These are phyloP conservation scores for Annona squamosa DNA, from an alignment of 164 flowering plant genomes.

Conservation along the genomic window DNA sequence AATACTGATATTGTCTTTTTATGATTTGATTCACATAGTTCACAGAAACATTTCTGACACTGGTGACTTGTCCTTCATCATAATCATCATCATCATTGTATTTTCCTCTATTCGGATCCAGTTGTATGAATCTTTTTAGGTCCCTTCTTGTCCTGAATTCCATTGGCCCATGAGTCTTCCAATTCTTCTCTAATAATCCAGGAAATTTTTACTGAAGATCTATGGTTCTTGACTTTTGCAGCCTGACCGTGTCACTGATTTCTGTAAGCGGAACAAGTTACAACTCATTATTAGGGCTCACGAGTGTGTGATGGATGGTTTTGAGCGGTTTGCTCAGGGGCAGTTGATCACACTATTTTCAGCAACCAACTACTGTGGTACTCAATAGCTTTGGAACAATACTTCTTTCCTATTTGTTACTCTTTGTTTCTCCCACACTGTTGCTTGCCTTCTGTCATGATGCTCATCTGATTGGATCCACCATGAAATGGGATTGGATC, in stretches of 20 bases:
- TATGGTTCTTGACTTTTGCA: constrained; percentile 26
- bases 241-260: constrained; percentile 96
- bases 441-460: neutral
- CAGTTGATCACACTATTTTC: constrained; percentile 95
- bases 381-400: constrained; percentile 6
- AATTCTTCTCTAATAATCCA: neutral
- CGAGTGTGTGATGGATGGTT: constrained; percentile 99
- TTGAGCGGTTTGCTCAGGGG: constrained; percentile 98
- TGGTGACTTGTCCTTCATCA: too few species aligned
- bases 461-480: neutral
- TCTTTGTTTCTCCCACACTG: neutral
- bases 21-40: neutral
- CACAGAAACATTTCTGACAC: neutral
- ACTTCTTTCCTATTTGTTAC: neutral
- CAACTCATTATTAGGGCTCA: constrained; percentile 98
- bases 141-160: too few species aligned
- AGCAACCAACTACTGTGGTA: constrained; percentile 98
- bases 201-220: neutral
- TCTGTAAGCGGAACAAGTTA: constrained; percentile 88
- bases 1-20: neutral
- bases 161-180: too few species aligned
- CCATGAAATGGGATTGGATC: neutral
- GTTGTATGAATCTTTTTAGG: too few species aligned
- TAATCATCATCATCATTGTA: neutral
- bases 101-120: neutral